Conservation (phyloP, 2,329 filamentous ascomycete genomes). For the Amylocarpus encephaloides region DNA sequence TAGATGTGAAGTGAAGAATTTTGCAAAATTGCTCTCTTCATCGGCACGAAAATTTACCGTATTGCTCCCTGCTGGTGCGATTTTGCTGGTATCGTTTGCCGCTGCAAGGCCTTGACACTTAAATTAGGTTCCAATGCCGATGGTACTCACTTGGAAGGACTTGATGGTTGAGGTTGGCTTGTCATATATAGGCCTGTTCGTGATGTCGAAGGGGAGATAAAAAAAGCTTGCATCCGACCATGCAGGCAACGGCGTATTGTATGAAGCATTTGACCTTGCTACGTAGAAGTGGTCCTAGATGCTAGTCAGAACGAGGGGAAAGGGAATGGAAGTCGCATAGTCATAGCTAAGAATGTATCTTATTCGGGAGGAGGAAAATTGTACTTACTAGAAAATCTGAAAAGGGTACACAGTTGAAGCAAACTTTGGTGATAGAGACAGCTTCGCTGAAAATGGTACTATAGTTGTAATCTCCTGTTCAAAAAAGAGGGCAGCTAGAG, state of each 20-base stretch:
- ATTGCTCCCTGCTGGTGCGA: background rate
- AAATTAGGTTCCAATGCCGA: background rate
- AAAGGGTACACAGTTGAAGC: background rate
- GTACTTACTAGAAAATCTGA: too few species aligned
- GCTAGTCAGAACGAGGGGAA: too few species aligned
- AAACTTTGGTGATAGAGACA: slow-evolving; percentile 9
- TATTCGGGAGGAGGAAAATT: background rate
- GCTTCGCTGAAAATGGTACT: slow-evolving; percentile 1
- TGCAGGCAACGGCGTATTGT: slow-evolving; percentile 38
- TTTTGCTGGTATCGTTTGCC: background rate
- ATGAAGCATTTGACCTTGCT: slow-evolving; percentile 40
- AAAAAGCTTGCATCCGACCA: slow-evolving; percentile 43
- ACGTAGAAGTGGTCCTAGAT: slow-evolving; percentile 36
- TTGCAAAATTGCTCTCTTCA: too few species aligned
- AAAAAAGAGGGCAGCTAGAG: slow-evolving; percentile 45
- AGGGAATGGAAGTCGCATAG: too few species aligned
- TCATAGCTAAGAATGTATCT: slow-evolving; percentile 20
- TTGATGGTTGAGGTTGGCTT: background rate
- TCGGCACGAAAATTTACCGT: background rate
- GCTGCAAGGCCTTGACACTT: background rate
- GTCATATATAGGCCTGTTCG: background rate
- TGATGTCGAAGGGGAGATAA: slow-evolving; percentile 40
- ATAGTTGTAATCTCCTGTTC: slow-evolving; percentile 25
- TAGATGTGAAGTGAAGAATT: too few species aligned
- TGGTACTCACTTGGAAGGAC: background rate